phyloP scores from a whole-genome alignment of 345 rosid genomes.

The Salix koriyanagi region DNA sequence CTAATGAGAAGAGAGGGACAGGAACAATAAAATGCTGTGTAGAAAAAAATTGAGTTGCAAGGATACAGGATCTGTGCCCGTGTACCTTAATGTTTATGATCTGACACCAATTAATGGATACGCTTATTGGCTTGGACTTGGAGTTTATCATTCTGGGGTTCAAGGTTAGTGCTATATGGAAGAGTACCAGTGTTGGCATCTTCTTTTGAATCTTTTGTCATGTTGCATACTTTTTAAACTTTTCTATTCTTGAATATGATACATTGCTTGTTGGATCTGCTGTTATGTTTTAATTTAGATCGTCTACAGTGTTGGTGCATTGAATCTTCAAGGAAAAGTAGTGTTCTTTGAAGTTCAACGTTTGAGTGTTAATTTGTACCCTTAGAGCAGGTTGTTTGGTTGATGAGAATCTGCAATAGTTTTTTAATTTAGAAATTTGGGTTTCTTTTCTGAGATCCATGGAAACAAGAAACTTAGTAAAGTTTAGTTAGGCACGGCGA shows the following conservation, averaged over 20 bases:
- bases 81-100: slow-evolving; percentile 90
- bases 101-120: slow-evolving; percentile 92
- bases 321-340: neutral
- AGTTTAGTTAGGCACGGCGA: neutral
- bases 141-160: slow-evolving; percentile 95
- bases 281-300: slow-evolving; percentile 4
- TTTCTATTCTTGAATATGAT: neutral
- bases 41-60: slow-evolving; percentile 43
- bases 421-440: neutral
- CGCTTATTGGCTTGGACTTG: slow-evolving; percentile 96
- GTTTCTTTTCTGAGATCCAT: neutral
- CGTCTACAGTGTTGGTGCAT: neutral
- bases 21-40: slow-evolving; percentile 53
- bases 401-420: slow-evolving; percentile 15
- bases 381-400: slow-evolving; percentile 11
- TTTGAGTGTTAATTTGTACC: neutral
- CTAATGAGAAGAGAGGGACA: neutral
- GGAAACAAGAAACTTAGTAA: neutral
- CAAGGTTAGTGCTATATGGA: slow-evolving; percentile 55
- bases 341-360: neutral
- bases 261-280: slow-evolving; percentile 16
- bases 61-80: slow-evolving; percentile 80
- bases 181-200: neutral
- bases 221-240: neutral
- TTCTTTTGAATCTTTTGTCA: neutral